Conservation (phyloP, 805 yeast genomes). For the Teunomyces tritomae region DNA sequence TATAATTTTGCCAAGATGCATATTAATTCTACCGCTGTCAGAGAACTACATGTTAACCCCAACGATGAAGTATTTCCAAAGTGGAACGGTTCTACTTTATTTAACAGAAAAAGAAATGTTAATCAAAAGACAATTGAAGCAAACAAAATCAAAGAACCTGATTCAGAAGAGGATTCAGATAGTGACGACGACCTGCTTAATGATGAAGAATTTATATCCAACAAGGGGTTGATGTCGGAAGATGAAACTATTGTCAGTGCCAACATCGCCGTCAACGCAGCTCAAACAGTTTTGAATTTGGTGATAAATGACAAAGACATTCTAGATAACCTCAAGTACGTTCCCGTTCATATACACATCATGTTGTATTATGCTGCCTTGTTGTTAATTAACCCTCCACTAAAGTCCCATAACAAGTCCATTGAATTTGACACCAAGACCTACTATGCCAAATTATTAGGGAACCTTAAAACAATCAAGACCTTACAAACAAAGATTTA, state of each 20-base stretch:
- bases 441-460: constrained; percentile 26
- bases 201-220: constrained; percentile 33
- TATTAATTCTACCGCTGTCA: constrained; percentile 53
- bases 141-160: constrained; percentile 4
- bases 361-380: constrained; percentile 69
- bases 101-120: not conserved
- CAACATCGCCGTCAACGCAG: constrained; percentile 59
- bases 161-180: constrained; percentile 12
- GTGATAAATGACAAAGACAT: constrained; percentile 61
- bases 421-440: constrained; percentile 22
- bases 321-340: constrained; percentile 52
- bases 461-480: constrained; percentile 42
- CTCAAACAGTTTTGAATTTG: constrained; percentile 57
- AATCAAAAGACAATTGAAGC: constrained; percentile 9
- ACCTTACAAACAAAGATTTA: constrained; percentile 42
- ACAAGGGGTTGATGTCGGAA: constrained; percentile 29
- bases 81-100: constrained; percentile 18
- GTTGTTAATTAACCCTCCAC: constrained; percentile 50
- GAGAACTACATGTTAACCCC: constrained; percentile 35
- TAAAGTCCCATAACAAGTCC: constrained; percentile 21
- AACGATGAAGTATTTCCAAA: constrained; percentile 33
- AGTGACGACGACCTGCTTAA: constrained; percentile 15
- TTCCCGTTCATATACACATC: constrained; percentile 70
- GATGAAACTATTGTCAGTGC: constrained; percentile 36
- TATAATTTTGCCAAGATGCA: constrained; percentile 77